phyloP scores from a whole-genome alignment of 2,329 filamentous ascomycete species.

The Penicillium sp. region DNA sequence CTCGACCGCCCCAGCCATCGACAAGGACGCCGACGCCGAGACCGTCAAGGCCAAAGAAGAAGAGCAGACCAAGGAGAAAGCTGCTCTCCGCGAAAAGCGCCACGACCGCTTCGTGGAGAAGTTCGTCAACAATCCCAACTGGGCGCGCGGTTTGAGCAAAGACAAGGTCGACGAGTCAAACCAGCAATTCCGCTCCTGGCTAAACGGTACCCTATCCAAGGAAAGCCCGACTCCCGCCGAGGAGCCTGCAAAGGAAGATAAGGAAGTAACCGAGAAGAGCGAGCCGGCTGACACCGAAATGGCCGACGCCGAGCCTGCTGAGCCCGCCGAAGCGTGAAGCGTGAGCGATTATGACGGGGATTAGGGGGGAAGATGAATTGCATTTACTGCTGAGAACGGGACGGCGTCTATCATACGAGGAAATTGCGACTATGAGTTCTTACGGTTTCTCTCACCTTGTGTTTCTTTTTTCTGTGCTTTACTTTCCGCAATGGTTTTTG shows the following conservation, averaged over 20 bases:
- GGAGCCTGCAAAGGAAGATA: slow-evolving; percentile 9
- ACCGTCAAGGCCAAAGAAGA: slow-evolving; percentile 30
- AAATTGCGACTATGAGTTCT: slow-evolving; percentile 21
- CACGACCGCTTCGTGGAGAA: slow-evolving; percentile 52
- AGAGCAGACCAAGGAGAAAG: slow-evolving; percentile 32
- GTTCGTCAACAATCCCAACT: slow-evolving; percentile 53
- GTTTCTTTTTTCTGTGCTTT: slow-evolving; percentile 4
- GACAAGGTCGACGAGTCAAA: slow-evolving; percentile 51
- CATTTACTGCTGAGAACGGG: slow-evolving; percentile 7
- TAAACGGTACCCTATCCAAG: slow-evolving; percentile 34
- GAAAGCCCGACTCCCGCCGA: slow-evolving; percentile 16
- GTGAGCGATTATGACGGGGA: slow-evolving; percentile 5
- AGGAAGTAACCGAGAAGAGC: slow-evolving; percentile 15
- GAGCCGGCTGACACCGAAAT: slow-evolving; percentile 33
- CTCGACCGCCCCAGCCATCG: slow-evolving; percentile 23
- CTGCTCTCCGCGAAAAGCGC: slow-evolving; percentile 42
- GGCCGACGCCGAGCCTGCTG: slow-evolving; percentile 31
- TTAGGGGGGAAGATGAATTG: slow-evolving; percentile 8
- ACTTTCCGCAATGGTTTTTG: slow-evolving; percentile 1
- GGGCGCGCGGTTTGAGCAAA: slow-evolving; percentile 51
- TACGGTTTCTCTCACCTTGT: slow-evolving; percentile 4
- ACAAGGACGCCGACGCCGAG: slow-evolving; percentile 17
- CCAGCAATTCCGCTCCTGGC: slow-evolving; percentile 49
- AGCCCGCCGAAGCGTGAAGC: slow-evolving; percentile 18
- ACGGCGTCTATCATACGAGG: slow-evolving; percentile 18